Percentiles rank a stretch among this genome's conserved stretches.
phyloP scores from a whole-genome alignment of 768 basidiomycete species.

The Dentipellis fragilis region DNA sequence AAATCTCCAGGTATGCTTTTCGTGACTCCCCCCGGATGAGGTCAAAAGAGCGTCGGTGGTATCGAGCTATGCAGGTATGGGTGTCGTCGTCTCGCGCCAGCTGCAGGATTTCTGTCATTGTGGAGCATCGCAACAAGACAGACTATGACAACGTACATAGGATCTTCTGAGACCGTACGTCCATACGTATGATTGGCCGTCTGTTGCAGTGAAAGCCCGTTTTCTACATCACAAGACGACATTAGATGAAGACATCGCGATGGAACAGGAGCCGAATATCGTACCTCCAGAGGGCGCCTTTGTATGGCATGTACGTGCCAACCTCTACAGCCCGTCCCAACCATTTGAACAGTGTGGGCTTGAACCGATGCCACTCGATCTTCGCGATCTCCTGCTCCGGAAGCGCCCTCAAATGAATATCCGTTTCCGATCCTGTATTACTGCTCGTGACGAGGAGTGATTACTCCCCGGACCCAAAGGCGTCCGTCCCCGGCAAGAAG shows the following conservation, averaged over 20 bases:
- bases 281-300: neutral
- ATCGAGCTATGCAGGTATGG: neutral
- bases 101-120: constrained; percentile 3
- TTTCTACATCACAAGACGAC: neutral
- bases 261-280: neutral
- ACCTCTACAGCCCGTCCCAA: neutral
- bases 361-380: neutral
- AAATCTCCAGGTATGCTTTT: neutral
- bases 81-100: constrained; percentile 1
- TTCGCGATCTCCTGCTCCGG: neutral
- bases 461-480: too few species aligned
- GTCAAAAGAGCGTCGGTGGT: neutral
- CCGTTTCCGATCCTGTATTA: too few species aligned
- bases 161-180: neutral
- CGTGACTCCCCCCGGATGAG: neutral
- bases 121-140: constrained; percentile 1
- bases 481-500: neutral
- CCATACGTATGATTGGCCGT: neutral
- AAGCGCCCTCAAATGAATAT: too few species aligned
- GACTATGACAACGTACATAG: neutral
- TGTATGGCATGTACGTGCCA: neutral
- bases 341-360: neutral
- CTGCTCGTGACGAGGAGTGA: too few species aligned
- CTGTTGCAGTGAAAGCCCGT: neutral
- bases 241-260: neutral